phyloP scores from a whole-genome alignment of 129 eudicot species.

The Rutidosis leptorrhynchoides region DNA sequence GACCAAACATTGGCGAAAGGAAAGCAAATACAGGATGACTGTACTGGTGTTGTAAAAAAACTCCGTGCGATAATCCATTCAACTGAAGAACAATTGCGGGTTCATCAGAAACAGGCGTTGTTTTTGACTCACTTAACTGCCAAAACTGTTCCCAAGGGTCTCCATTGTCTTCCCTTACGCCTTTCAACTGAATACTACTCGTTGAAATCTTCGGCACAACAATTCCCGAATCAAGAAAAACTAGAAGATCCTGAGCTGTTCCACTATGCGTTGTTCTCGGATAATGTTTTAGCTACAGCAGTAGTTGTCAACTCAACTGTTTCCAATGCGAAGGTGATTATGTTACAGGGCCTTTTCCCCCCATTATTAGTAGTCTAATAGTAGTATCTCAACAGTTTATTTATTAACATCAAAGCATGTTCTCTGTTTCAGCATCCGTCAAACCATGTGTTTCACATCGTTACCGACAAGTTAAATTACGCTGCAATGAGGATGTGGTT shows the following conservation, averaged over 20 bases:
- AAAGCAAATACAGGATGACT: constrained; percentile 76
- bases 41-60: constrained; percentile 79
- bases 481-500: constrained; percentile 99
- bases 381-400: neutral
- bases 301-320: constrained; percentile 91
- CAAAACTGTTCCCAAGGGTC: constrained; percentile 95
- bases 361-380: neutral
- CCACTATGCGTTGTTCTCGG: constrained; percentile 91
- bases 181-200: constrained; percentile 79
- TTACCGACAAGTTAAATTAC: constrained; percentile 87
- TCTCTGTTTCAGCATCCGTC: constrained; percentile 59
- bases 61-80: constrained; percentile 99
- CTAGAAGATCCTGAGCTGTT: constrained; percentile 65
- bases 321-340: constrained; percentile 64
- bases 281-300: constrained; percentile 87
- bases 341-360: too few species aligned
- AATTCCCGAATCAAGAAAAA: constrained; percentile 69
- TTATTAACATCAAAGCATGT: constrained; percentile 15
- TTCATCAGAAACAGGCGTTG: constrained; percentile 85
- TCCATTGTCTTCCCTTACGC: constrained; percentile 94
- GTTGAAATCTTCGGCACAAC: constrained; percentile 59
- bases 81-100: constrained; percentile 88
- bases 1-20: constrained; percentile 75
- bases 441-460: constrained; percentile 80
- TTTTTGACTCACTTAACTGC: constrained; percentile 94